A percentile compares a stretch with the other conserved stretches of the same genome.
phyloP scores from a whole-genome alignment of 371 early-diverging fungal species.

The Mucor racemosus region DNA sequence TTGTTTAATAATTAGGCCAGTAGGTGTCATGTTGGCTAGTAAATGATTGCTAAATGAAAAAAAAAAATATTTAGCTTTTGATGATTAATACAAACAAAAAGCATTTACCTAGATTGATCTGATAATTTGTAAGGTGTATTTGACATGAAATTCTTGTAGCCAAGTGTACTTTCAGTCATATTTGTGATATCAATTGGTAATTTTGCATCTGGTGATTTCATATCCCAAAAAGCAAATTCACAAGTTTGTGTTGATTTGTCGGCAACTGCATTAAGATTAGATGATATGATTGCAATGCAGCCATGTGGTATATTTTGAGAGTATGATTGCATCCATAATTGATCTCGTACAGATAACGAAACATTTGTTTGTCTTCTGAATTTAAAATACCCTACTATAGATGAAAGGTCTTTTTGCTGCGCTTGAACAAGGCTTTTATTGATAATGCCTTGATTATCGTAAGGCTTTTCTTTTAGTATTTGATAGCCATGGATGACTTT shows the following conservation, averaged over 20 bases:
- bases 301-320: constrained; percentile 20
- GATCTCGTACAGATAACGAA: constrained; percentile 19
- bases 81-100: not conserved
- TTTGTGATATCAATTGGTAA: constrained; percentile 23
- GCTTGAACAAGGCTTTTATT: not conserved
- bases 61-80: not conserved
- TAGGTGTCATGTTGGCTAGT: not conserved
- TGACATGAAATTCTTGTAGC: constrained; percentile 24
- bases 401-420: constrained; percentile 12
- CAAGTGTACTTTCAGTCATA: constrained; percentile 24
- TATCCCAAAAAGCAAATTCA: constrained; percentile 32
- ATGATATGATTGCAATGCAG: constrained; percentile 25
- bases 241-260: constrained; percentile 27
- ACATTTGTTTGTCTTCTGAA: constrained; percentile 21
- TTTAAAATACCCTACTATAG: constrained; percentile 29
- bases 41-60: not conserved
- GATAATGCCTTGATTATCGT: constrained; percentile 17
- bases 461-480: constrained; percentile 21
- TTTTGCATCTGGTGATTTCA: constrained; percentile 11
- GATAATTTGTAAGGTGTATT: constrained; percentile 18
- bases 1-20: constrained; percentile 17
- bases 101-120: constrained; percentile 10
- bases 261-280: not conserved
- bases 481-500: constrained; percentile 34
- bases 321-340: constrained; percentile 21